A percentile compares a stretch with the other conserved stretches of the same genome.
Conservation (phyloP, 2,329 filamentous ascomycete species). For the Alternaria arbusti region DNA sequence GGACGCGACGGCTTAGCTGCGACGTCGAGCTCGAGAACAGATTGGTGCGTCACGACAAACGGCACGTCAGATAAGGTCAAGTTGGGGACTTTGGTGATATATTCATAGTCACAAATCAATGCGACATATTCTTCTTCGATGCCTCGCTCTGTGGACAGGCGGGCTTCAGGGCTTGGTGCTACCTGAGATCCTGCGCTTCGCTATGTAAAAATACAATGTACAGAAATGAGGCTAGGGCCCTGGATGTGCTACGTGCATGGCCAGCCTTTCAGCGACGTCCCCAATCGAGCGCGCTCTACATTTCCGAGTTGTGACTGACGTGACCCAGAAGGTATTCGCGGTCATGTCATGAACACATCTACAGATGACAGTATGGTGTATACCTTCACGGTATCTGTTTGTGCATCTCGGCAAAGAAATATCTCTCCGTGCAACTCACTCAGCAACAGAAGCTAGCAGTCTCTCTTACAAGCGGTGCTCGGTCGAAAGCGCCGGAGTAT, state of each 20-base stretch:
- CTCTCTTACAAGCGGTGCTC: background rate
- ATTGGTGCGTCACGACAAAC: background rate
- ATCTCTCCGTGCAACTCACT: background rate
- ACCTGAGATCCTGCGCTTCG: background rate
- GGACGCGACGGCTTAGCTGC: background rate
- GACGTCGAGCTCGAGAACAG: background rate
- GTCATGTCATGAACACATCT: background rate
- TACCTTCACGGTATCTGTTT: background rate
- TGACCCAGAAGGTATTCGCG: background rate
- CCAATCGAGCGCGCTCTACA: background rate
- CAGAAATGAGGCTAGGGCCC: background rate
- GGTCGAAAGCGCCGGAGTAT: background rate
- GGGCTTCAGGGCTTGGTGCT: background rate
- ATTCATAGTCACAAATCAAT: background rate
- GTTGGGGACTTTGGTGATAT: background rate
- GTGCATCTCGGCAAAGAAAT: background rate
- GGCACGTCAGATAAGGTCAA: background rate
- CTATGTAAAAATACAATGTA: constrained; percentile 2
- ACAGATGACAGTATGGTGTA: background rate
- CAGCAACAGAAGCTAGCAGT: background rate
- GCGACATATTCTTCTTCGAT: background rate
- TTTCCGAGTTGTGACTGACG: background rate
- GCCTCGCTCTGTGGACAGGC: background rate
- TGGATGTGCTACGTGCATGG: background rate
- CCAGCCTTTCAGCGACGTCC: background rate